A percentile compares a stretch with the other conserved stretches of the same genome.
Conservation (phyloP, 352 stramenopile species). For the Globisporangium acanthophoron region DNA sequence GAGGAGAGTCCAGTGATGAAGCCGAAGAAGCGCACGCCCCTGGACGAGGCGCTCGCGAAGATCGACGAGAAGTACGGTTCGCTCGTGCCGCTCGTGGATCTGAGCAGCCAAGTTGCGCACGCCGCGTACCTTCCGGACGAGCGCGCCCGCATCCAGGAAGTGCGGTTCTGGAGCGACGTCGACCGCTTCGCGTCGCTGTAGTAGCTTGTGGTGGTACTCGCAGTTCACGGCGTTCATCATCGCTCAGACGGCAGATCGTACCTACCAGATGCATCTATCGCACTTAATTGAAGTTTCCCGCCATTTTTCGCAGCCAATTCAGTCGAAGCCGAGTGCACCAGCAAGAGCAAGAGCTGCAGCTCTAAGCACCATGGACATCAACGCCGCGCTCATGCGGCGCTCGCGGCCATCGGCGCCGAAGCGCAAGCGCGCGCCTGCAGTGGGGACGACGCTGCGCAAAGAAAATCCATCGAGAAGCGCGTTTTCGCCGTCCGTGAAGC, state of each 20-base stretch:
- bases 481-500: background rate
- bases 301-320: background rate
- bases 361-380: slow-evolving; percentile 32
- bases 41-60: slow-evolving; percentile 12
- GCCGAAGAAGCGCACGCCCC: slow-evolving; percentile 2
- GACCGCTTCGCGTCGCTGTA: slow-evolving; percentile 16
- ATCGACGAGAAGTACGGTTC: slow-evolving; percentile 10
- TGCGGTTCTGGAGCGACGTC: slow-evolving; percentile 14
- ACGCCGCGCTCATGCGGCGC: slow-evolving; percentile 43
- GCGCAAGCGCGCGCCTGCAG: slow-evolving; percentile 21
- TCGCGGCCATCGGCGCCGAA: slow-evolving; percentile 22
- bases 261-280: background rate
- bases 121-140: background rate
- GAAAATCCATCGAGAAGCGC: background rate
- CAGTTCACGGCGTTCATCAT: no score
- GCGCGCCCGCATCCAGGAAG: slow-evolving; percentile 8
- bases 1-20: background rate
- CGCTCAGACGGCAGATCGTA: no score
- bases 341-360: no score
- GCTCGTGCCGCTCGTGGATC: slow-evolving; percentile 1
- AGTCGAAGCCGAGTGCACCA: no score
- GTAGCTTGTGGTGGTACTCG: background rate
- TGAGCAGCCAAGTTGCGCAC: background rate
- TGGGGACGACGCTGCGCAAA: slow-evolving; percentile 2
- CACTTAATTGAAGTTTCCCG: background rate